Conservation (phyloP, 129 eudicot genomes). For the Centella asiatica region DNA sequence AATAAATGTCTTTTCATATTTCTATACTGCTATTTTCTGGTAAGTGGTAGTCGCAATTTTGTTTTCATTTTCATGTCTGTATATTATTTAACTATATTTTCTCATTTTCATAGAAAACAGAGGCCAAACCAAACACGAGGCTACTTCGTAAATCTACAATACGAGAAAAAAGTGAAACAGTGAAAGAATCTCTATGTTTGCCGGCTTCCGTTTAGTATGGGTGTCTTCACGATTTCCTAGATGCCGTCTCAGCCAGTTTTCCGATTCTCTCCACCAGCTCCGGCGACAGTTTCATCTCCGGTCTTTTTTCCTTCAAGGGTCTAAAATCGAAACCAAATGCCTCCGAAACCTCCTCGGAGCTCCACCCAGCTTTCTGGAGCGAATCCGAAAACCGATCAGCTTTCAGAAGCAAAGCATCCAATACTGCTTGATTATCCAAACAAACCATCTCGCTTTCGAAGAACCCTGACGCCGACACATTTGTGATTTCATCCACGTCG, state of each 20-base stretch:
- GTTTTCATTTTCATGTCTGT: too few relatives aligned
- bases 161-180: constrained; percentile 11
- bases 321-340: constrained; percentile 78
- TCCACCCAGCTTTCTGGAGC: constrained; percentile 88
- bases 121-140: not conserved
- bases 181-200: constrained; percentile 38
- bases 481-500: constrained; percentile 66
- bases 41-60: too few relatives aligned
- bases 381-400: constrained; percentile 77
- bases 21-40: too few relatives aligned
- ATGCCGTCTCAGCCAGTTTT: constrained; percentile 60
- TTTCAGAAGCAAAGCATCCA: constrained; percentile 80
- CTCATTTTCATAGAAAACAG: too few relatives aligned
- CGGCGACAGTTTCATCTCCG: constrained; percentile 65
- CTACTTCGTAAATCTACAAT: constrained; percentile 5
- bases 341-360: constrained; percentile 92
- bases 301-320: constrained; percentile 42
- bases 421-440: constrained; percentile 65
- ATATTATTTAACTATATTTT: too few relatives aligned
- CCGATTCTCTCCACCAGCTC: constrained; percentile 69
- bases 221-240: constrained; percentile 26
- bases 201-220: constrained; percentile 23
- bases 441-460: constrained; percentile 75
- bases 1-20: too few relatives aligned
- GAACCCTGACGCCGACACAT: constrained; percentile 66